phyloP scores from a whole-genome alignment of 163 green algal genomes.

The Prototheca cutis region DNA sequence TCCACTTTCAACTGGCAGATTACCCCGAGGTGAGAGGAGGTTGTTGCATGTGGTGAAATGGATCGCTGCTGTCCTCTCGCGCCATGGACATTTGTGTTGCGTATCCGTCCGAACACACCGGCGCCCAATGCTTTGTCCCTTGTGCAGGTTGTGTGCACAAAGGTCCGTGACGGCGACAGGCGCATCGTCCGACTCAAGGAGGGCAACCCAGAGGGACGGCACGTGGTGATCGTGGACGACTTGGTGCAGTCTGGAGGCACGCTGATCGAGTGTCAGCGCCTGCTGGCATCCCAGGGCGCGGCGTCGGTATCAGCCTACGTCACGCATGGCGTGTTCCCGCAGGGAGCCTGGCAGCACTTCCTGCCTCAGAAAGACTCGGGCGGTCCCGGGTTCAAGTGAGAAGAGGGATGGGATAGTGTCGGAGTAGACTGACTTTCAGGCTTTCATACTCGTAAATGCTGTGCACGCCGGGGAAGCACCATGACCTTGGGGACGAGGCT shows the following conservation, averaged over 20 bases:
- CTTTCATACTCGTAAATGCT: no score
- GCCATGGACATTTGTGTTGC: no score
- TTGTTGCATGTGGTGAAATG: no score
- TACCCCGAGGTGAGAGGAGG: conserved; percentile 69
- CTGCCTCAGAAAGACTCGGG: conserved; percentile 21
- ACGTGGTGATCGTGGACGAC: conserved; percentile 99
- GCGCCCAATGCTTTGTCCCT: no score
- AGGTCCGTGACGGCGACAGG: conserved; percentile 93
- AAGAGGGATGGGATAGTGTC: background rate
- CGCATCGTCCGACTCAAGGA: conserved; percentile 91
- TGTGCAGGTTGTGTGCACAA: conserved; percentile 95
- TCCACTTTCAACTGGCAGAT: conserved; percentile 88
- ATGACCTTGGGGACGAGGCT: no score
- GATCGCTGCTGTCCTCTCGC: no score
- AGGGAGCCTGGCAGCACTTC: conserved; percentile 75
- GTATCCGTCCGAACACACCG: no score
- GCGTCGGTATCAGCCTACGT: conserved; percentile 83
- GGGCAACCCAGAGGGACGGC: conserved; percentile 66
- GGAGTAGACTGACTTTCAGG: conserved; percentile 10
- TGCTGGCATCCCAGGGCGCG: conserved; percentile 57
- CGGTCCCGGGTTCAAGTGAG: conserved; percentile 32
- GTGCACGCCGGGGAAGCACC: no score
- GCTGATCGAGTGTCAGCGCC: conserved; percentile 88
- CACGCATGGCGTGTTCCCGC: conserved; percentile 96
- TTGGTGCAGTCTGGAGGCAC: conserved; percentile 91